Base-by-base conservation (phyloP, 352 stramenopile genomes). In the Phytophthora megakarya region DNA sequence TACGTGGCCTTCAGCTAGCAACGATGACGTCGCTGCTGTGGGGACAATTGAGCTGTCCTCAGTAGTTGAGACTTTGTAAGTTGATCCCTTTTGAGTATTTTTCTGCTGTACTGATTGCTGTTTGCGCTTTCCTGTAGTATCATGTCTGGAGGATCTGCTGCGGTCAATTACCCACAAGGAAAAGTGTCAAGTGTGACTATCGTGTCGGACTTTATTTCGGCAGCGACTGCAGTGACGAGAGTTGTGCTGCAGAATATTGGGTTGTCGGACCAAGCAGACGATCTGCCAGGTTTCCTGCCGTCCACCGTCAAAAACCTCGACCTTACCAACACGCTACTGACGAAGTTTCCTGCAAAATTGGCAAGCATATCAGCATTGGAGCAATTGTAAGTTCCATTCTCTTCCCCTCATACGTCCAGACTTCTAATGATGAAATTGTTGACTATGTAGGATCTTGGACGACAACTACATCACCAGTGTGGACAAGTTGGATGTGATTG, bases 231-330 rank as follows among this genome's bases (percentile, higher is more conserved):
- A 12, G 54, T 78, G 35, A 71, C 66, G 57, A 43, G 47, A 3
- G 71, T 76, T 11, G 44, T 68, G 67, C 35, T 78, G 45, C 57
- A 71, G 57, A 78, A 78, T 35, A n/a, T 78, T 11, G 60, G 45
- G 3, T 28, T 76, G 16, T 23, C 37, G 19, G 40, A 51, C 45
- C 59, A 72, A 39, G 50, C 59, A 3, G 54, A 73, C 8, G 49
- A 48, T 18, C 23, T 78, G 18, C 32, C 66, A 18, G 16, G 6
- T 16, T 63, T 67, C 13, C 63, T 78, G 3, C 67, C 71, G 40
- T 61, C 49, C 10, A 58, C 58, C 5, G 32, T 78, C 3, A 58
- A 30, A 19, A 60, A 61, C 16, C 54, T 78, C 48, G 65, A 73
- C 2, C 51, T 76, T 8, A 52, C 35, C 39, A 78, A 78, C 49